Base-by-base conservation (phyloP, 2,329 filamentous ascomycete genomes). In the Coniochaeta pulveracea region DNA sequence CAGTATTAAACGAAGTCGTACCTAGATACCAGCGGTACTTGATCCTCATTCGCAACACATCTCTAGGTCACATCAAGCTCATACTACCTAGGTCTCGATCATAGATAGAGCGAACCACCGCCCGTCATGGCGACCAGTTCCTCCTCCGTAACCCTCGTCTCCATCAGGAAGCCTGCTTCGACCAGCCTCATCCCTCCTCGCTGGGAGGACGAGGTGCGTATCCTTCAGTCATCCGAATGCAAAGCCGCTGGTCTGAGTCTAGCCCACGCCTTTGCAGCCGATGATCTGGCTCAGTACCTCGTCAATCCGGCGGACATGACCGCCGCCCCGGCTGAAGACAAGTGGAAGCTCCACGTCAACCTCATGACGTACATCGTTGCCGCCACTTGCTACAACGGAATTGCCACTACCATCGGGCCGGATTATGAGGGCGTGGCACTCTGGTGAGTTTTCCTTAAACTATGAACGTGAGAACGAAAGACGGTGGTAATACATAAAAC, bases 351-450 rank as follows among this genome's bases (percentile, higher is more conserved):
- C 28, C 84, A 91, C 54, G 66, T 81, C 43, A 71, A 80, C 50
- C 80, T 86, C 45, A 73, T 89, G 63, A 78, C 76, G 45, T 88
- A 85, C 56, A 69, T 85, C 45, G 77, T 78, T 32, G 81, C 83
- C 37, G 76, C 81, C 39, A 82, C 86, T 52, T 76, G 75, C 54
- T 68, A 81, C 48, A 77, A 77, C 45, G 85, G 84, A 36, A 56
- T 85, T 37, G 83, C 83, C 35, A 79, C 81, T 28, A 76, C 79
- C 35, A 75, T 83, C 40, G 85, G 84, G 12, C 70, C 76, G 5
- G 73, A 86, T 49, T 85, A 81, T 49, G 83, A 85, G 43, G 79
- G 75, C 42, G 77, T 91, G 35, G 82, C 81, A 37, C 63, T 91
- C 34, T 91, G 84, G 83, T 85, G 63, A 51, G 73, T 64, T 21